Base-by-base conservation (phyloP, 371 early-diverging fungal species). In the Fennellomyces sp. region DNA sequence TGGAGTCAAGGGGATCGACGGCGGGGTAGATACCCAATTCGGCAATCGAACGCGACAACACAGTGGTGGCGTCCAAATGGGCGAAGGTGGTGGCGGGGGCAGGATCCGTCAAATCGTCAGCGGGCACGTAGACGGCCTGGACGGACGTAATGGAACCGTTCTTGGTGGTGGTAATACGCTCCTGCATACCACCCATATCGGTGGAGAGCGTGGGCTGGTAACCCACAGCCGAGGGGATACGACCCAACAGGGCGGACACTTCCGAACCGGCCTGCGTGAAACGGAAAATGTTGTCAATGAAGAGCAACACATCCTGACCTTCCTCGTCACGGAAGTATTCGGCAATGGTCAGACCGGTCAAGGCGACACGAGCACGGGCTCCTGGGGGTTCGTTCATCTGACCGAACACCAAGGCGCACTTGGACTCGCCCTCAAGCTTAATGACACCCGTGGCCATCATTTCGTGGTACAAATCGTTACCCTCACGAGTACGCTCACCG, bases 331-430 rank as follows among this genome's bases (percentile, higher is more conserved):
- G 95, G 95, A 97, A 97, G 87, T 97, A 97, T 85, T 97, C 98
- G 73, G 98, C 98, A 68, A 97, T 90, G 73, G 98, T 97, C 75
- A 97, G 83, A 73, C 98, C 98, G 60, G 98, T 97, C 76, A 97
- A 82, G 58, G 98, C 98, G 58, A 97, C 98, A 93, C 98, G 96
- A 67, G 98, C 98, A 93, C 98, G 96, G 71, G 98, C 98, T 82
- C 98, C 98, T 66, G 98, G 98, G 81, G 98, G 97, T 84, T 97
- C 98, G 94, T 97, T 97, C 98, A 97, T 97, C 85, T 97, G 97
- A 66, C 98, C 98, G 85, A 93, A 97, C 64, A 97, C 97, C 94
- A 96, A 86, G 26, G 95, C 95, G 62, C 93, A 92, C 89, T 96
- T 95, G 72, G 94, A 94, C 55, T 89, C 87, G 65, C 95, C 95